Percentiles rank a stretch among this genome's conserved stretches.
These are phyloP conservation scores for Colletotrichum sp. DNA, from an alignment of 2,329 filamentous ascomycete genomes.

Conservation along the genomic window DNA sequence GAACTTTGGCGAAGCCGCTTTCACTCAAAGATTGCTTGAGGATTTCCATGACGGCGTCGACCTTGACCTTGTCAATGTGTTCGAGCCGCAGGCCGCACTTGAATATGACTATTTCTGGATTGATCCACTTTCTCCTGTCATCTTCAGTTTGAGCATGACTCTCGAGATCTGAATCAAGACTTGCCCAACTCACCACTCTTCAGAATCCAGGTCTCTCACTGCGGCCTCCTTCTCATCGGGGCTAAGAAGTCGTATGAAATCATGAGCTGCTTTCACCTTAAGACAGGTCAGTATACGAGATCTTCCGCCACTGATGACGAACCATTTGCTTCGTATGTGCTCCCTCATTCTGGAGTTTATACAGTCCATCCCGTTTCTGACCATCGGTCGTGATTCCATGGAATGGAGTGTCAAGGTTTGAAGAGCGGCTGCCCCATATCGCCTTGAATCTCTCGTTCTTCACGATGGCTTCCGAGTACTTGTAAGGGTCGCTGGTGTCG, in stretches of 20 bases:
- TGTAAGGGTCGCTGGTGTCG: not conserved
- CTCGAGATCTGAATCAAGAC: accelerated
- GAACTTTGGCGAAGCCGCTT: not conserved
- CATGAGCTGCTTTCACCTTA: not conserved
- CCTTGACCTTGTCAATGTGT: not conserved
- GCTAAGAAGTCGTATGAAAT: not conserved
- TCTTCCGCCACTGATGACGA: not conserved
- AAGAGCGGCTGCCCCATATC: not conserved
- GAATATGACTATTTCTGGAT: not conserved
- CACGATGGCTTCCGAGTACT: not conserved
- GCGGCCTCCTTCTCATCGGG: not conserved
- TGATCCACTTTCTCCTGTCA: not conserved
- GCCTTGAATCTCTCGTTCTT: not conserved
- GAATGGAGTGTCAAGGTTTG: not conserved
- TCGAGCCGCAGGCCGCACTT: not conserved
- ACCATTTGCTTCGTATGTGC: not conserved
- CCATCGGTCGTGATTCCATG: not conserved
- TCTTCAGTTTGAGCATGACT: not conserved
- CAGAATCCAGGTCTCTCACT: not conserved
- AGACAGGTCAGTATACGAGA: not conserved
- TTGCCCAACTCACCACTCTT: not conserved
- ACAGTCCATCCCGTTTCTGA: not conserved
- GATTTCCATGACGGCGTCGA: not conserved
- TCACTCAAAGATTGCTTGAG: not conserved
- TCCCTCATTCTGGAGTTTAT: not conserved